phyloP scores from a whole-genome alignment of 2,329 filamentous ascomycete genomes.

The Periglandula ipomoeae region DNA sequence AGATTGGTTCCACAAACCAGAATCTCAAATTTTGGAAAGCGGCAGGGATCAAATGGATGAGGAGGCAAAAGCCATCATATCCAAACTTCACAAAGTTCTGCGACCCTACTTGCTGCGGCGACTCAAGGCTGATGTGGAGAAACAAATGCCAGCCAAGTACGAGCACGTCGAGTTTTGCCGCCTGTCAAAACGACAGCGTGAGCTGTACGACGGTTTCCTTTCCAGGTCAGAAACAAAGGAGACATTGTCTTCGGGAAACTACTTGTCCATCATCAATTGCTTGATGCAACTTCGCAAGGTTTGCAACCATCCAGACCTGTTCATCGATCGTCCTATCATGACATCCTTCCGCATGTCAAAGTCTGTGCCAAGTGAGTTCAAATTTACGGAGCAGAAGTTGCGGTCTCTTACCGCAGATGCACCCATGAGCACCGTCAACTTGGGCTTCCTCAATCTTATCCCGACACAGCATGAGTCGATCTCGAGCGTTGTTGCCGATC shows the following conservation, averaged over 20 bases:
- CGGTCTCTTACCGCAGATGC: conserved; percentile 53
- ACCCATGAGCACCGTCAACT: conserved; percentile 55
- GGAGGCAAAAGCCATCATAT: conserved; percentile 83
- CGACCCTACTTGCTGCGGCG: conserved; percentile 85
- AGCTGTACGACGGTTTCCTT: conserved; percentile 94
- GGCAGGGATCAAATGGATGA: conserved; percentile 91
- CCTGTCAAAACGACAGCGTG: conserved; percentile 87
- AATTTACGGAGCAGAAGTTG: conserved; percentile 61
- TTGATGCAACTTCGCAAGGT: conserved; percentile 96
- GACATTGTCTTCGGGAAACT: conserved; percentile 85
- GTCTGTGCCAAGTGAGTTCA: conserved; percentile 67
- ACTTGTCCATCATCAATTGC: conserved; percentile 96
- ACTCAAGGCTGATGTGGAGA: conserved; percentile 93
- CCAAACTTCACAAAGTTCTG: conserved; percentile 87
- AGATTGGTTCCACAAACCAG: conserved; percentile 89
- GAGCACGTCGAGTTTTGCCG: conserved; percentile 96
- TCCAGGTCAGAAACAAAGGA: conserved; percentile 81
- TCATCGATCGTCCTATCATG: conserved; percentile 91
- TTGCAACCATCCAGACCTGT: conserved; percentile 96
- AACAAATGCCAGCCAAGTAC: conserved; percentile 97
- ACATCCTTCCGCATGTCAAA: conserved; percentile 89
- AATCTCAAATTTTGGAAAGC: conserved; percentile 92
- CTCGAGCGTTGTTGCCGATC: conserved; percentile 43
- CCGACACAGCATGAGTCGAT: conserved; percentile 61
- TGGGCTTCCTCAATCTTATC: conserved; percentile 71